Conservation (phyloP, 1,139 yeast species). For the Suhomyces choctaworum region DNA sequence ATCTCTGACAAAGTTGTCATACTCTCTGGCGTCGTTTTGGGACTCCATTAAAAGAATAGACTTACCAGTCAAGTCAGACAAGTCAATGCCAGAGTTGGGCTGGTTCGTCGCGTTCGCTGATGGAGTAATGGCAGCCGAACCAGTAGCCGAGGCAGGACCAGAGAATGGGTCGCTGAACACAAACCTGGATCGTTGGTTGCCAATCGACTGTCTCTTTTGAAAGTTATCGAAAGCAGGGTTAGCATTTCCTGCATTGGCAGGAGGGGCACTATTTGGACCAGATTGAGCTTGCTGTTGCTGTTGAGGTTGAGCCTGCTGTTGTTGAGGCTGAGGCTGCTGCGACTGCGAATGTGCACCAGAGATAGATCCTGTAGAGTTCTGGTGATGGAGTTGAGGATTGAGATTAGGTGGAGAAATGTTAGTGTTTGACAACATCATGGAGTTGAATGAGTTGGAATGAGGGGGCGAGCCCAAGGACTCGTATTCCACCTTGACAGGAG, state of each 20-base stretch:
- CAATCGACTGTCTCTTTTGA: slow-evolving; percentile 54
- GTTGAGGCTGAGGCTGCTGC: slow-evolving; percentile 7
- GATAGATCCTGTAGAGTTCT: slow-evolving; percentile 5
- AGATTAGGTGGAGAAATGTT: slow-evolving; percentile 33
- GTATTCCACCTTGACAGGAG: slow-evolving; percentile 56
- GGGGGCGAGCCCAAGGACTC: slow-evolving; percentile 23
- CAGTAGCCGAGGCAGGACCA: slow-evolving; percentile 21
- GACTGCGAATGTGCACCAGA: slow-evolving; percentile 8
- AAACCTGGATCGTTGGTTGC: slow-evolving; percentile 65
- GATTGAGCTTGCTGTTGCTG: slow-evolving; percentile 14
- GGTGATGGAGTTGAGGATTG: slow-evolving; percentile 20
- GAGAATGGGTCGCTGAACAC: slow-evolving; percentile 67
- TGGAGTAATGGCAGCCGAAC: slow-evolving; percentile 19
- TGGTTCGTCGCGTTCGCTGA: slow-evolving; percentile 12
- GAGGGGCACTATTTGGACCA: slow-evolving; percentile 8
- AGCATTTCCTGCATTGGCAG: slow-evolving; percentile 6
- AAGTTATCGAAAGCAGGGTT: slow-evolving; percentile 21
- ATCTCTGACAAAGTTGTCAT: slow-evolving; percentile 52
- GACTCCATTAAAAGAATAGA: slow-evolving; percentile 57
- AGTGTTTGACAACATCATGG: slow-evolving; percentile 30
- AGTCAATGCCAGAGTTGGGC: slow-evolving; percentile 27
- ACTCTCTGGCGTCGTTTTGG: slow-evolving; percentile 53
- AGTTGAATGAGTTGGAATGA: slow-evolving; percentile 24
- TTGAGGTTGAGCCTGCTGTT: slow-evolving; percentile 15
- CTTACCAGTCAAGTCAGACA: slow-evolving; percentile 49